Percentiles rank a stretch among this genome's conserved stretches.
Conservation (phyloP, 805 yeast species). For the Starmerella khaoyaiensis region DNA sequence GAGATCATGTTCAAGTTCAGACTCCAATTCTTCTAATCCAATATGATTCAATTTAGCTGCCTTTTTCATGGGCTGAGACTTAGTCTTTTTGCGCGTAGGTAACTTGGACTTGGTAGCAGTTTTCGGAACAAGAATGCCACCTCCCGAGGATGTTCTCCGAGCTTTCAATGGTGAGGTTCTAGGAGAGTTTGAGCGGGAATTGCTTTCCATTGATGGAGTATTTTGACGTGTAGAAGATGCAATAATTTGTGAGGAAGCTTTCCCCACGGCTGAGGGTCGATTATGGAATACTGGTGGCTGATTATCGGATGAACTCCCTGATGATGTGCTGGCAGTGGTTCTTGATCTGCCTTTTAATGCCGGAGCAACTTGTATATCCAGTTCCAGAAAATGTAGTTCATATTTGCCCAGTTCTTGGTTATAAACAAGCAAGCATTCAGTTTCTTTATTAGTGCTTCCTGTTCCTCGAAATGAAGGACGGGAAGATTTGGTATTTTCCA, state of each 20-base stretch:
- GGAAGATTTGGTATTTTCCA: not conserved
- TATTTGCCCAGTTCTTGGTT: constrained; percentile 40
- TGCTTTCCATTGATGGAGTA: not conserved
- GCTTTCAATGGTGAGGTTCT: not conserved
- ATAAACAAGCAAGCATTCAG: constrained; percentile 65
- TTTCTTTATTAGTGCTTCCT: constrained; percentile 21
- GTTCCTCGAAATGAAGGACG: constrained; percentile 22
- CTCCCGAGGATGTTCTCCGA: not conserved
- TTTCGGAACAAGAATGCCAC: constrained; percentile 4
- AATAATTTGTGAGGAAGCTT: no score
- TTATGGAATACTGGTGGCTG: no score
- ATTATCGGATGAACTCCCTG: no score
- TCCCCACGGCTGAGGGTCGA: no score
- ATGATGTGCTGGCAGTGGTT: no score
- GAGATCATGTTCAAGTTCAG: no score
- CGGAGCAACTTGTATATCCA: constrained; percentile 16
- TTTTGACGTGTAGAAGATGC: no score
- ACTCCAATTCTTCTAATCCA: no score
- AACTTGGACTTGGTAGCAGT: constrained; percentile 5
- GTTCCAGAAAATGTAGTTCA: constrained; percentile 22
- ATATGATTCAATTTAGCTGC: not conserved
- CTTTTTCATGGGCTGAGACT: no score
- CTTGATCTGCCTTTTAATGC: constrained; percentile 11
- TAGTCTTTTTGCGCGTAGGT: constrained; percentile 11
- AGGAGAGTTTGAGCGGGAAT: not conserved